Percentiles rank a stretch among this genome's conserved stretches.
phyloP scores from a whole-genome alignment of 2,329 filamentous ascomycete genomes.

The Monosporascus ibericus region DNA sequence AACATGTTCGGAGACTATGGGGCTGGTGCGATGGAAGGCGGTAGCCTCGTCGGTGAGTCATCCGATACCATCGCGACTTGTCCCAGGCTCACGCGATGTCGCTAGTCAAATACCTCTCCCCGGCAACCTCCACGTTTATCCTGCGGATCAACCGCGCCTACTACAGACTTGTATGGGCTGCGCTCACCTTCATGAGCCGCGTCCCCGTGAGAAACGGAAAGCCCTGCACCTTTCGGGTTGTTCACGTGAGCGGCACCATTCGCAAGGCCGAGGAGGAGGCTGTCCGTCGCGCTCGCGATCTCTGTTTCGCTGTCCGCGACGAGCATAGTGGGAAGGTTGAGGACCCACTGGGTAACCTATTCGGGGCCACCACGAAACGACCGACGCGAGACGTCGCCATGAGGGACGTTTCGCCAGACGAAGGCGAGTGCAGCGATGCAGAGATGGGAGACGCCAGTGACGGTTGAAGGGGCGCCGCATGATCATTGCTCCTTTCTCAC shows the following conservation, averaged over 20 bases:
- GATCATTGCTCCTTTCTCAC: constrained; percentile 56
- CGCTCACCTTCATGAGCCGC: constrained; percentile 70
- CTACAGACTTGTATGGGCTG: constrained; percentile 85
- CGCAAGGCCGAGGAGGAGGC: constrained; percentile 87
- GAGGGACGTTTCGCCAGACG: constrained; percentile 37
- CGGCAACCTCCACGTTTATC: constrained; percentile 91
- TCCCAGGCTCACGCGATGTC: constrained; percentile 14
- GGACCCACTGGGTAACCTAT: constrained; percentile 33
- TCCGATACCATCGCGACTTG: not conserved
- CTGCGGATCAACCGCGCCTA: constrained; percentile 75
- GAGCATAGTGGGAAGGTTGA: constrained; percentile 19
- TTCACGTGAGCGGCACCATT: constrained; percentile 88
- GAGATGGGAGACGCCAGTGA: constrained; percentile 24
- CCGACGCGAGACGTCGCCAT: constrained; percentile 11
- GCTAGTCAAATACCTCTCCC: constrained; percentile 84
- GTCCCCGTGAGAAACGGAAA: constrained; percentile 56
- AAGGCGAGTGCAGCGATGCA: constrained; percentile 37
- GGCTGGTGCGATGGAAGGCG: constrained; percentile 61
- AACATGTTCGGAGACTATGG: constrained; percentile 86
- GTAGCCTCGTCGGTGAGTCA: constrained; percentile 57
- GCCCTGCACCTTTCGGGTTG: constrained; percentile 74
- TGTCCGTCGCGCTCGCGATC: constrained; percentile 66
- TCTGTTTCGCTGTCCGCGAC: constrained; percentile 62
- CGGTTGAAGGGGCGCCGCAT: constrained; percentile 17
- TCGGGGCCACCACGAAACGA: constrained; percentile 19